These are phyloP conservation scores for Chiua virens DNA, from an alignment of 768 basidiomycete species.

Conservation along the genomic window DNA sequence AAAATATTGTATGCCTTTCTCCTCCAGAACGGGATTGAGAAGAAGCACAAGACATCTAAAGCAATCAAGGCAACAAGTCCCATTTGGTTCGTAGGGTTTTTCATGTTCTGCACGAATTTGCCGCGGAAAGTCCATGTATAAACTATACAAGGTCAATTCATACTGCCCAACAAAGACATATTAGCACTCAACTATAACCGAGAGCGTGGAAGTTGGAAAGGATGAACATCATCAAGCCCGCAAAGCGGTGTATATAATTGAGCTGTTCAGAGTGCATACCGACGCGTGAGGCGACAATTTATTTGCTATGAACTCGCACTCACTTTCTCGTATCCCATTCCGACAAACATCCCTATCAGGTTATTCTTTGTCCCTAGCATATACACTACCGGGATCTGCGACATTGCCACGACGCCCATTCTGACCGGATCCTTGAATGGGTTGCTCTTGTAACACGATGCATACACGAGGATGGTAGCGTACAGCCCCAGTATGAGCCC, in stretches of 20 bases:
- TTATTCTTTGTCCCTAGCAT: constrained; percentile 52
- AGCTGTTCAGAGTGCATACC: constrained; percentile 30
- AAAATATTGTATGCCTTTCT: constrained; percentile 45
- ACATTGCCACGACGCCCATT: constrained; percentile 37
- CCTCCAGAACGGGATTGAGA: constrained; percentile 43
- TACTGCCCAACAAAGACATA: neutral
- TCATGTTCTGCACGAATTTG: constrained; percentile 12
- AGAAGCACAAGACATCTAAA: constrained; percentile 37
- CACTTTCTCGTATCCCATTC: constrained; percentile 50
- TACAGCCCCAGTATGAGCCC: constrained; percentile 38
- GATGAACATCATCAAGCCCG: constrained; percentile 43
- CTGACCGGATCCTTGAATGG: constrained; percentile 36
- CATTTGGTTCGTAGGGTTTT: constrained; percentile 14
- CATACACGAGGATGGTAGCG: constrained; percentile 34
- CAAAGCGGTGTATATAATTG: constrained; percentile 57
- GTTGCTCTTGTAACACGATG: constrained; percentile 34
- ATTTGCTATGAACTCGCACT: constrained; percentile 3
- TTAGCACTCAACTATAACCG: constrained; percentile 37
- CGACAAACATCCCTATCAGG: constrained; percentile 38
- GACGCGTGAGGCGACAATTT: neutral
- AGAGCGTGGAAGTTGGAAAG: constrained; percentile 42
- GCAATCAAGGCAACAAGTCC: constrained; percentile 37
- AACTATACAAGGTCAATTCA: constrained; percentile 15
- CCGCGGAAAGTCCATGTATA: constrained; percentile 30
- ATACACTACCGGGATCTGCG: constrained; percentile 47